Conservation (phyloP, 306 rosid species). For the Sindora glabra region DNA sequence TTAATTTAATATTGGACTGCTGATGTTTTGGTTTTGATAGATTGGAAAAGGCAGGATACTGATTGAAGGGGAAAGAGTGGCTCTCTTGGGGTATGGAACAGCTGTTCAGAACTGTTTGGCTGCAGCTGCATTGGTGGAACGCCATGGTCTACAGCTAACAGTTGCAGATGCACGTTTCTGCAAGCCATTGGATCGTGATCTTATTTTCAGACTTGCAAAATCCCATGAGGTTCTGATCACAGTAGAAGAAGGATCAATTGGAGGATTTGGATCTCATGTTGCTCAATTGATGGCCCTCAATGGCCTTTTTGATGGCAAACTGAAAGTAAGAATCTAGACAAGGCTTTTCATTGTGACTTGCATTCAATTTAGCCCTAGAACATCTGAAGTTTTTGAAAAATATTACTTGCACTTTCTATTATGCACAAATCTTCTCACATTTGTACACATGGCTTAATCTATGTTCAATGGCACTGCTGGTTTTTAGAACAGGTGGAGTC, state of each 20-base stretch:
- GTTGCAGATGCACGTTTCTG: conserved; percentile 82
- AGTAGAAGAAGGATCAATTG: conserved; percentile 93
- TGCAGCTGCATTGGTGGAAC: conserved; percentile 44
- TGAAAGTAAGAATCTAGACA: conserved; percentile 43
- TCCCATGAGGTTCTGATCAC: conserved; percentile 82
- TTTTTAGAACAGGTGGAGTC: no score
- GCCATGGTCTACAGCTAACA: conserved; percentile 42
- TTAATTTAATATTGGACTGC: conserved; percentile 11
- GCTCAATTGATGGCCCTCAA: conserved; percentile 88
- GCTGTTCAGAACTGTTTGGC: conserved; percentile 75
- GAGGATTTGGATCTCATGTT: conserved; percentile 96
- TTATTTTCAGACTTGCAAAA: conserved; percentile 79
- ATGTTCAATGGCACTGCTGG: no score
- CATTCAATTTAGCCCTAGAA: no score
- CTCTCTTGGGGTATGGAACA: conserved; percentile 76
- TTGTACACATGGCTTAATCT: no score
- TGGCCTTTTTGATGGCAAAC: conserved; percentile 82
- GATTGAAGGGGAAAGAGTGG: conserved; percentile 85
- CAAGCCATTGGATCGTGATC: conserved; percentile 74
- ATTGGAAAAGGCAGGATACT: conserved; percentile 73
- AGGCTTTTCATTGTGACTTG: no score
- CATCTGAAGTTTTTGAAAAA: no score
- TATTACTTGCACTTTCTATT: no score
- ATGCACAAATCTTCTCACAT: no score
- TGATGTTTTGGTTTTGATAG: conserved; percentile 36